phyloP scores from a whole-genome alignment of 768 basidiomycete species.

The Termitomyces sp. region DNA sequence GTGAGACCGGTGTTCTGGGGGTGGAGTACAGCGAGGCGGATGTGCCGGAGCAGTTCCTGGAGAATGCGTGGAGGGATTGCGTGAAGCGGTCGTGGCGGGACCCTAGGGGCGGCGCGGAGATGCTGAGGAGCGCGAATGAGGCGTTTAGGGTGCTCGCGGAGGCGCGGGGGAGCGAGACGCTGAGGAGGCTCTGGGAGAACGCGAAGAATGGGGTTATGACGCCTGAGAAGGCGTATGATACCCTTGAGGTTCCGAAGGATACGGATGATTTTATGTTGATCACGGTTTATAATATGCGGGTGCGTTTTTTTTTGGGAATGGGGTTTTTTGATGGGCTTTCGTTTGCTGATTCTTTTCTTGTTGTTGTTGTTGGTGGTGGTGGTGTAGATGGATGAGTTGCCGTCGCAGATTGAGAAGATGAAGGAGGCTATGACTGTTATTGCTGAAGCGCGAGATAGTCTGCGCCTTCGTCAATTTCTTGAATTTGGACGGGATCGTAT shows the following conservation, averaged over 20 bases:
- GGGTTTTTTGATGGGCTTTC: slow-evolving; percentile 1
- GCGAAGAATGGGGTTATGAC: slow-evolving; percentile 56
- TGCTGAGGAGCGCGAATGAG: slow-evolving; percentile 53
- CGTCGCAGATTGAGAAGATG: slow-evolving; percentile 63
- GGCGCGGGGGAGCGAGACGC: slow-evolving; percentile 41
- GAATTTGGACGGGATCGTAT: slow-evolving; percentile 69
- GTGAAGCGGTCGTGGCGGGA: slow-evolving; percentile 53
- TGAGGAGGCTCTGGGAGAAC: slow-evolving; percentile 47
- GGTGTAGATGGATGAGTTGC: slow-evolving; percentile 62
- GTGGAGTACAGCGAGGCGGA: slow-evolving; percentile 64
- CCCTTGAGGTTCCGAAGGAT: slow-evolving; percentile 62
- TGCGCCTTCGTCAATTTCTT: slow-evolving; percentile 59
- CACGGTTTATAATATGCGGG: slow-evolving; percentile 67
- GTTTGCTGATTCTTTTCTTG: slow-evolving; percentile 1
- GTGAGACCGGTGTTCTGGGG: slow-evolving; percentile 45
- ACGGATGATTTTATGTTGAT: slow-evolving; percentile 73
- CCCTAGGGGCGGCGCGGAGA: slow-evolving; percentile 37
- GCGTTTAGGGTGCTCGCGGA: slow-evolving; percentile 69
- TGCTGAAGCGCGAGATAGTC: slow-evolving; percentile 68
- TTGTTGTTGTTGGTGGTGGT: not conserved
- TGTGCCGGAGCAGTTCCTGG: slow-evolving; percentile 64
- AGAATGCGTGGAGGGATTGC: slow-evolving; percentile 62
- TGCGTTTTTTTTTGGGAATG: slow-evolving; percentile 23
- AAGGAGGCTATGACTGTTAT: slow-evolving; percentile 68
- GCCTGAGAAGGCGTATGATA: slow-evolving; percentile 63